These are phyloP conservation scores for Xanthoceras sorbifolium DNA, from an alignment of 345 rosid genomes.

Conservation along the genomic window DNA sequence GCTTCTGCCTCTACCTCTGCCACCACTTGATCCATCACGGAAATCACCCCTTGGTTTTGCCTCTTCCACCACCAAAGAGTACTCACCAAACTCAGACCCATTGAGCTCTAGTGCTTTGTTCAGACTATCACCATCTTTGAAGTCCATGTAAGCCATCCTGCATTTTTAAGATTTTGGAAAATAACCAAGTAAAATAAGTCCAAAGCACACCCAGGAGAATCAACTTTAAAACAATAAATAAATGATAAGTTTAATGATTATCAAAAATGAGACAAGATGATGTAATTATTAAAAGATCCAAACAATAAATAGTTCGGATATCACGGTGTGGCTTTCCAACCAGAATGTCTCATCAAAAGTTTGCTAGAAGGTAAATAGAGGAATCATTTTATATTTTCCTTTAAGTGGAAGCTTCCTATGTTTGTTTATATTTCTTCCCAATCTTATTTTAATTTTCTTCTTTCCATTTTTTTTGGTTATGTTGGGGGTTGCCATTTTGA, in stretches of 20 bases:
- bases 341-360: constrained; percentile 94
- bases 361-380: constrained; percentile 72
- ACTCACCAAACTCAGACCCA: constrained; percentile 54
- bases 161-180: constrained; percentile 14
- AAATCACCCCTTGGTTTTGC: constrained; percentile 55
- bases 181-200: neutral
- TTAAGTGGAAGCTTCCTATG: neutral
- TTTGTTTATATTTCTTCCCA: neutral
- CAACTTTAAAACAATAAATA: neutral
- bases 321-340: constrained; percentile 98
- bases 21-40: constrained; percentile 36
- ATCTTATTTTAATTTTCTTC: neutral
- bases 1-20: constrained; percentile 28
- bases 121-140: constrained; percentile 38
- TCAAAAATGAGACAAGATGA: too few relatives aligned
- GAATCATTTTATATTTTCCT: neutral
- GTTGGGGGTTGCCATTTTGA: constrained; percentile 13
- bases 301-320: constrained; percentile 71
- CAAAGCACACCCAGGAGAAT: neutral
- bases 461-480: neutral
- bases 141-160: constrained; percentile 80
- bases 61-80: constrained; percentile 61
- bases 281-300: too few relatives aligned
- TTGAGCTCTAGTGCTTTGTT: constrained; percentile 66
- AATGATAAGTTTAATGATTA: too few relatives aligned